phyloP scores from a whole-genome alignment of 169 alveolate genomes.

The Besnoitia besnoiti region DNA sequence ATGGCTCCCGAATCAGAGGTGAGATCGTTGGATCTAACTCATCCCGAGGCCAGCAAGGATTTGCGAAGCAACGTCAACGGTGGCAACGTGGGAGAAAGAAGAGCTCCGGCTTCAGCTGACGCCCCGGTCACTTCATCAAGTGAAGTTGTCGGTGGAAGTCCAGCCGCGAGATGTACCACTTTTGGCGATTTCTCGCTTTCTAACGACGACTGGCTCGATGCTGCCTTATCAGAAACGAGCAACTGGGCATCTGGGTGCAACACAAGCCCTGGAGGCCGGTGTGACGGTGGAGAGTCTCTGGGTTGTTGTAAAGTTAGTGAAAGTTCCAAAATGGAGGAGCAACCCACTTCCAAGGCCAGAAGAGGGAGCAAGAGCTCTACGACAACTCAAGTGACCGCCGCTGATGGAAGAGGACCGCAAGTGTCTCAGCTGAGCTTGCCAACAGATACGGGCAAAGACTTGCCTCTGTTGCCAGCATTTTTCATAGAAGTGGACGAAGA shows the following conservation, averaged over 20 bases:
- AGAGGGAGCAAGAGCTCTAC: neutral
- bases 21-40: no score
- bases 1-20: neutral
- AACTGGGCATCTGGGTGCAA: neutral
- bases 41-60: neutral
- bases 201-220: slow-evolving; percentile 17
- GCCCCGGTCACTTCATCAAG: no score
- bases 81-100: neutral
- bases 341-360: neutral
- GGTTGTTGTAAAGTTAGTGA: neutral
- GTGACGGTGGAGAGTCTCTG: neutral
- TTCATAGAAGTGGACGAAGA: slow-evolving; percentile 19
- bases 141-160: no score
- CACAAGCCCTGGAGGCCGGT: neutral
- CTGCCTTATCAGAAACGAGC: neutral
- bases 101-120: neutral
- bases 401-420: no score
- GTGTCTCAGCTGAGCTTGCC: no score
- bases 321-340: neutral
- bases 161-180: neutral
- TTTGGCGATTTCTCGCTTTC: neutral
- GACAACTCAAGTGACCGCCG: no score
- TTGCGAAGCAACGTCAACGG: neutral
- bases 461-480: neutral
- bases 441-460: no score